phyloP scores from a whole-genome alignment of 2,329 filamentous ascomycete species.

The Aspergillus tamarii region DNA sequence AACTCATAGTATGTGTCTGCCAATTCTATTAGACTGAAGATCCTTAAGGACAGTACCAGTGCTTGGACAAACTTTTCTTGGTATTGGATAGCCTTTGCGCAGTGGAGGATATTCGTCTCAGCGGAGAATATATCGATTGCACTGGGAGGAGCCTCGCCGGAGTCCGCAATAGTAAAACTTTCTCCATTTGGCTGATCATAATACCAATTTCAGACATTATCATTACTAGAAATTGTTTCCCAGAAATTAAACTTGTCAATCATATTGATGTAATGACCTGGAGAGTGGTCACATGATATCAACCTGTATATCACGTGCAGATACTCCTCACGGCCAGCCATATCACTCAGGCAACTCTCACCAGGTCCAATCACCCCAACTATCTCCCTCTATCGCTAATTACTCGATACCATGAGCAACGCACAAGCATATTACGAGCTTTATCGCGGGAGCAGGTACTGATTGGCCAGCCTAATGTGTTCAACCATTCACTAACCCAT shows the following conservation, averaged over 20 bases:
- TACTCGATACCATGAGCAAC: conserved; percentile 46
- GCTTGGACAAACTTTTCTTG: conserved; percentile 7
- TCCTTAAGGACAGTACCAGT: background rate
- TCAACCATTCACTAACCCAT: conserved; percentile 12
- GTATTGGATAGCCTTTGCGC: conserved; percentile 5
- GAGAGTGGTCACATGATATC: background rate
- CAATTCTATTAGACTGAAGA: background rate
- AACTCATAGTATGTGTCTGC: background rate
- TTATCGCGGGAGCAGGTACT: conserved; percentile 95
- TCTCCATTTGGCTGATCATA: background rate
- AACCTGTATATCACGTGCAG: conserved; percentile 19
- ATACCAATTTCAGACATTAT: background rate
- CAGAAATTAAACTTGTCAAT: background rate
- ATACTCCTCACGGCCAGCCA: background rate
- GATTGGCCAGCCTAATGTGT: background rate
- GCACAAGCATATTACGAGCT: conserved; percentile 79
- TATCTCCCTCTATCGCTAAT: conserved; percentile 5
- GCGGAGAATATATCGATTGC: background rate
- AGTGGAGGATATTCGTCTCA: background rate
- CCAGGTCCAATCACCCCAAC: conserved; percentile 14
- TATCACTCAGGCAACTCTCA: conserved; percentile 9
- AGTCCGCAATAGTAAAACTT: background rate
- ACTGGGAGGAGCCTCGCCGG: background rate
- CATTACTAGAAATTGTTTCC: background rate
- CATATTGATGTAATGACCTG: conserved; percentile 10